phyloP scores from a whole-genome alignment of 2,329 filamentous ascomycete species.

The Sphaerulina musiva region DNA sequence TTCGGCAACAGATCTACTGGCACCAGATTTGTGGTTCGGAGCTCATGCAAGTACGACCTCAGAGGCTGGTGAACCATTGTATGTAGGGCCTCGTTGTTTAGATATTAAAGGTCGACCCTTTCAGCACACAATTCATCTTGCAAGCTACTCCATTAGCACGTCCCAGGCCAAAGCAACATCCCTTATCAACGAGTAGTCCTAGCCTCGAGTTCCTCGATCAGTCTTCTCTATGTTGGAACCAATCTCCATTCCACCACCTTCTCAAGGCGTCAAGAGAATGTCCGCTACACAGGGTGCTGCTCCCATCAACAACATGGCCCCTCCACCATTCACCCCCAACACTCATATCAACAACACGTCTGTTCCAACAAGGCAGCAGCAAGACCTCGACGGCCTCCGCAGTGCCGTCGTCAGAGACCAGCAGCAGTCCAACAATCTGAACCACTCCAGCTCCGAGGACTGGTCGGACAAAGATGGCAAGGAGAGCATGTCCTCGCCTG shows the following conservation, averaged over 20 bases:
- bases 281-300: too few relatives aligned
- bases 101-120: constrained; percentile 12
- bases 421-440: constrained; percentile 1
- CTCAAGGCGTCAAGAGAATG: background rate
- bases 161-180: constrained; percentile 1
- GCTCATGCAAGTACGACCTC: constrained; percentile 1
- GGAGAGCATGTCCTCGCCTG: constrained; percentile 11
- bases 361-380: constrained; percentile 5
- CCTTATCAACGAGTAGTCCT: background rate
- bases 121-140: constrained; percentile 1
- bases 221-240: constrained; percentile 12
- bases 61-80: constrained; percentile 6
- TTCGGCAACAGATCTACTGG: constrained; percentile 6
- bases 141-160: constrained; percentile 1
- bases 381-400: constrained; percentile 10
- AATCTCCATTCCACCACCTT: constrained; percentile 8
- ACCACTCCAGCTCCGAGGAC: constrained; percentile 13
- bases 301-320: background rate
- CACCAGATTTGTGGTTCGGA: constrained; percentile 2
- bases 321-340: constrained; percentile 2
- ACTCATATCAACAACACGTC: constrained; percentile 6
- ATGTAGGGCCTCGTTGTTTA: background rate
- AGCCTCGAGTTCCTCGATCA: background rate
- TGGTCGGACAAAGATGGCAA: constrained; percentile 15
- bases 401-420: constrained; percentile 6